Percentiles rank a stretch among this genome's conserved stretches.
These are phyloP conservation scores for Eucalyptus pauciflora DNA, from an alignment of 345 rosid genomes.

Conservation along the genomic window DNA sequence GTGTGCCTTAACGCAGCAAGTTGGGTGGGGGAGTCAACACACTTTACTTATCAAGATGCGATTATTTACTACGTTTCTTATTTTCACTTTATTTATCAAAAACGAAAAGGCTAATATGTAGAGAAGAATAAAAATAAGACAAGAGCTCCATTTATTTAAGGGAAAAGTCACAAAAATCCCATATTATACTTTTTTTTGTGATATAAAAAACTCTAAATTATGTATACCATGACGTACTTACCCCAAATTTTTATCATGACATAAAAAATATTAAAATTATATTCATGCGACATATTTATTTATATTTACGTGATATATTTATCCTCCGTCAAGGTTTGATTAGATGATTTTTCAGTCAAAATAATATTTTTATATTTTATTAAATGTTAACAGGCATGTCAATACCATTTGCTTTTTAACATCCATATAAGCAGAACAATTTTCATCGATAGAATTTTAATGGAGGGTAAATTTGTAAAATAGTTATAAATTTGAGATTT, in stretches of 20 bases:
- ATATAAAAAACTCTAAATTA: no score
- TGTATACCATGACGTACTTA: fast-evolving
- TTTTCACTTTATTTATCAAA: neutral
- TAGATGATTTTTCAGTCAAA: no score
- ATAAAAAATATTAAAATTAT: no score
- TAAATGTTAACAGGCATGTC: fast-evolving
- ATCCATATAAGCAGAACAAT: fast-evolving
- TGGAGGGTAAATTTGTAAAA: no score
- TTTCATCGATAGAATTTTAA: no score
- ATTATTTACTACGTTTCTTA: neutral
- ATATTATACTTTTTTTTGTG: no score
- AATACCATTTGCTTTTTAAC: fast-evolving
- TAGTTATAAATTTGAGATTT: no score
- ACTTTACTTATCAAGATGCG: neutral
- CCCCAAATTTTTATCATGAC: no score
- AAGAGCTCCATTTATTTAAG: neutral
- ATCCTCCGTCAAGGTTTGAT: neutral
- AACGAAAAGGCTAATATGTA: neutral
- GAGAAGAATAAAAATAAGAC: neutral
- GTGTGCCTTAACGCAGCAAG: neutral
- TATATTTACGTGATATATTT: no score
- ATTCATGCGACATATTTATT: no score
- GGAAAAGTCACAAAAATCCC: no score
- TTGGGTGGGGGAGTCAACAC: neutral
- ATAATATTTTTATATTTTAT: no score